Percentiles rank a stretch among this genome's conserved stretches.
Conservation (phyloP, 352 stramenopile species). For the Peronospora farinosa region DNA sequence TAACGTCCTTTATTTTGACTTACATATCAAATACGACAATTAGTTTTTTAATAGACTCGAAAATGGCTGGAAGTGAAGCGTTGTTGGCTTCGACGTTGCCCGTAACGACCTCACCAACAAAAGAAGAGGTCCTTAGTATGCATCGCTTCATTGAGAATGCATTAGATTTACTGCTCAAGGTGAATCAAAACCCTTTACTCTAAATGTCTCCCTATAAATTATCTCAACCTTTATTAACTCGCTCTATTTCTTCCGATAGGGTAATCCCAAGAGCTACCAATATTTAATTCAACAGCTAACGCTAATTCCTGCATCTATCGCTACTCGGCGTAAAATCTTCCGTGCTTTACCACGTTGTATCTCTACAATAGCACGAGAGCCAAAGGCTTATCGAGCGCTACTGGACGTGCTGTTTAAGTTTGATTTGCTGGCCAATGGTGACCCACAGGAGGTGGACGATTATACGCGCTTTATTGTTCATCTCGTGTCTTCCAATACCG, state of each 20-base stretch:
- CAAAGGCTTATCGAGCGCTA: constrained; percentile 58
- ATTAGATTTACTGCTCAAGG: constrained; percentile 74
- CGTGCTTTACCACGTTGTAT: constrained; percentile 69
- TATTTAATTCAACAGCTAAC: constrained; percentile 66
- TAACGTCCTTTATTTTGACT: no score
- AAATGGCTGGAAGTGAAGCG: constrained; percentile 33
- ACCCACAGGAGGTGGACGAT: constrained; percentile 50
- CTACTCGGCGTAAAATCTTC: constrained; percentile 65
- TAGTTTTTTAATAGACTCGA: no score
- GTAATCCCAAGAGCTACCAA: constrained; percentile 76
- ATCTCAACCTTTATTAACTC: no score
- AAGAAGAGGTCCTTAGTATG: constrained; percentile 64
- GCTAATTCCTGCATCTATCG: constrained; percentile 29
- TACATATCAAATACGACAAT: no score
- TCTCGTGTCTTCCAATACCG: constrained; percentile 75
- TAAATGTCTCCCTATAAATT: background rate
- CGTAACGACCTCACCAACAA: constrained; percentile 17
- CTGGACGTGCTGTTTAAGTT: constrained; percentile 82
- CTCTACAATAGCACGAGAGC: constrained; percentile 63
- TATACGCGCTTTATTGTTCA: constrained; percentile 72
- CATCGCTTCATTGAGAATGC: constrained; percentile 83
- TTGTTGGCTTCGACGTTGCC: constrained; percentile 8
- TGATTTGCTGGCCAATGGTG: constrained; percentile 43
- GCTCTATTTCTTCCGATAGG: constrained; percentile 23
- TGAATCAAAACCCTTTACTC: background rate